Conservation (phyloP, 352 stramenopile genomes). For the Globisporangium emineosum region DNA sequence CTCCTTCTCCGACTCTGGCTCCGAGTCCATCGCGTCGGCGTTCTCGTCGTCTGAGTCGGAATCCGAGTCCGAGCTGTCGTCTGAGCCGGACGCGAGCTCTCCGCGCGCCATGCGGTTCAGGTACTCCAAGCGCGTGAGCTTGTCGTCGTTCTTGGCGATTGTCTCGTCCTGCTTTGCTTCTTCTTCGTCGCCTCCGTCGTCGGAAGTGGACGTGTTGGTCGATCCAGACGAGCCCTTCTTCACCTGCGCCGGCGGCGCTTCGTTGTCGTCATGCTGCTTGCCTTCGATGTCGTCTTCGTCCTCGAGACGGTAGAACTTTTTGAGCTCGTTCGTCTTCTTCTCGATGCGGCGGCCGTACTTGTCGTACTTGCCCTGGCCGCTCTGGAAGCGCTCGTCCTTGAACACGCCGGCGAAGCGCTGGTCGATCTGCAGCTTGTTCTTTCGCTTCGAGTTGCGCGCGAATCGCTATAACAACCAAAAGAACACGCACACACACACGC, state of each 20-base stretch:
- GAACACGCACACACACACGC: not conserved
- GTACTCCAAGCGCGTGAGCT: constrained; percentile 80
- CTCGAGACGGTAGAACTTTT: constrained; percentile 80
- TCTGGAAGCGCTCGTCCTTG: constrained; percentile 79
- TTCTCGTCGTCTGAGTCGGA: constrained; percentile 44
- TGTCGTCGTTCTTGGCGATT: constrained; percentile 42
- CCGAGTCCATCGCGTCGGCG: constrained; percentile 27
- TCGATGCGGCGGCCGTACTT: constrained; percentile 84
- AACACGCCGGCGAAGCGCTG: constrained; percentile 68
- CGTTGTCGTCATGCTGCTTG: constrained; percentile 8
- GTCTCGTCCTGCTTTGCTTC: constrained; percentile 20
- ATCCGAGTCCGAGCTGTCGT: constrained; percentile 21
- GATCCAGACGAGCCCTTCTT: constrained; percentile 12
- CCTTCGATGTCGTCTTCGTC: constrained; percentile 41
- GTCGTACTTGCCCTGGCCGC: constrained; percentile 81
- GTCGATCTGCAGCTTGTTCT: constrained; percentile 84
- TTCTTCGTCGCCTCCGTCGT: constrained; percentile 22
- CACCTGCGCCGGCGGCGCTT: constrained; percentile 16
- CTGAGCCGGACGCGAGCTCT: constrained; percentile 62
- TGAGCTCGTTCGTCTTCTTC: constrained; percentile 72
- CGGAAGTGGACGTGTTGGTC: constrained; percentile 13
- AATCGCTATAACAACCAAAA: constrained; percentile 41
- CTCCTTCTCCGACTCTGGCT: constrained; percentile 52
- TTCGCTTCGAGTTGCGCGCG: constrained; percentile 71
- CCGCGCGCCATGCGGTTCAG: constrained; percentile 85